phyloP scores from a whole-genome alignment of 1,139 yeast species.

The Waltiozyma sp. region DNA sequence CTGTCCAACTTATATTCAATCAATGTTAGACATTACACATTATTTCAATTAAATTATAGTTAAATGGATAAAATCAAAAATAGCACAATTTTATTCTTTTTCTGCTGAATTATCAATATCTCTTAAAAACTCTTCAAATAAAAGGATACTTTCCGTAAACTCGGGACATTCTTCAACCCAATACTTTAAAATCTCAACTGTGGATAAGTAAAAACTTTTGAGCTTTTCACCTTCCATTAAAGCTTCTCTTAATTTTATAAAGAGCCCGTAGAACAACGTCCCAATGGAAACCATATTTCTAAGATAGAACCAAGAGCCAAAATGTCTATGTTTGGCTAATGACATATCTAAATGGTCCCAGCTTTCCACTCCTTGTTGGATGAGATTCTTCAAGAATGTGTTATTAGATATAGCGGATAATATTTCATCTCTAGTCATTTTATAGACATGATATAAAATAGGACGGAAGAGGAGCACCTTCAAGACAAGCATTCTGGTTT shows the following conservation, averaged over 20 bases:
- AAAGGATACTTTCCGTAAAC: slow-evolving; percentile 1
- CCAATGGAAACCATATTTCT: slow-evolving; percentile 10
- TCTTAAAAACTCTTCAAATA: background rate
- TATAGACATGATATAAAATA: slow-evolving; percentile 8
- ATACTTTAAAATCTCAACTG: slow-evolving; percentile 5
- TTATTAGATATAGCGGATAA: background rate
- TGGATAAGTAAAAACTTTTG: slow-evolving; percentile 2
- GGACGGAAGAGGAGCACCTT: slow-evolving; percentile 15
- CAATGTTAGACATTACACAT: too few species aligned
- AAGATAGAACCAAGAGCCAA: slow-evolving; percentile 17
- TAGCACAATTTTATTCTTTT: too few species aligned
- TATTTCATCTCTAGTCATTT: slow-evolving; percentile 6
- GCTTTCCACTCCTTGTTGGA: slow-evolving; percentile 10
- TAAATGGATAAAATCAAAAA: too few species aligned
- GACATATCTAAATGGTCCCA: slow-evolving; percentile 12
- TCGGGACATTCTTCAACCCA: slow-evolving; percentile 14
- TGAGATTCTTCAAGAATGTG: slow-evolving; percentile 8
- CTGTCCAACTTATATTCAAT: too few species aligned
- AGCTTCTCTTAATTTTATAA: slow-evolving; percentile 5
- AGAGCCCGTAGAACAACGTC: slow-evolving; percentile 6
- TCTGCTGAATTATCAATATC: background rate
- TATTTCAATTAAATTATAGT: too few species aligned
- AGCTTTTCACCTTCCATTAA: slow-evolving; percentile 6
- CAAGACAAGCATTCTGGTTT: slow-evolving; percentile 13
- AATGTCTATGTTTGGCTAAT: slow-evolving; percentile 16